A percentile compares a stretch with the other conserved stretches of the same genome.
Evolutionary conservation across 768 basidiomycete genomes (phyloP).

Genomic region (Amanita muscaria): DNA sequence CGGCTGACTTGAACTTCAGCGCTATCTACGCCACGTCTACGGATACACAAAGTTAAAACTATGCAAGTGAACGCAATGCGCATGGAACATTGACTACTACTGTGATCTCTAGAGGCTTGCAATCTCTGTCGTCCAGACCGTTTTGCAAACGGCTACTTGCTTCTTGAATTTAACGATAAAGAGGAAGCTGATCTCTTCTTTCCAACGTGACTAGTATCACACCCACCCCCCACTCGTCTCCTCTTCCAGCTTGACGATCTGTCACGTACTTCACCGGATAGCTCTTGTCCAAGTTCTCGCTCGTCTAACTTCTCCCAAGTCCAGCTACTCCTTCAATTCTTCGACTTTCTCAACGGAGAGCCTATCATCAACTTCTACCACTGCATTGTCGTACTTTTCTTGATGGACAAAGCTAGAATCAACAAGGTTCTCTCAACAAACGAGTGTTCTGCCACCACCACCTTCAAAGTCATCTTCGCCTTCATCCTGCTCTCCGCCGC

Average conservation of each 20-base stretch:
- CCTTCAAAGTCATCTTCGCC: no score
- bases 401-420: no score
- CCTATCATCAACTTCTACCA: constrained; percentile 25
- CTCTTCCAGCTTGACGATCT: constrained; percentile 14
- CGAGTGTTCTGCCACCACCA: no score
- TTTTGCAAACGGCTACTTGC: constrained; percentile 21
- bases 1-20: constrained; percentile 6
- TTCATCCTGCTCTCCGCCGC: no score
- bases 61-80: constrained; percentile 5
- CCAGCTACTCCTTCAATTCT: constrained; percentile 15
- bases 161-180: constrained; percentile 23
- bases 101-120: constrained; percentile 17
- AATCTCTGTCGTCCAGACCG: constrained; percentile 19
- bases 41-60: constrained; percentile 1
- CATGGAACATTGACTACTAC: background rate
- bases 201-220: constrained; percentile 23
- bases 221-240: constrained; percentile 27
- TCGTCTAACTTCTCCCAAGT: constrained; percentile 28
- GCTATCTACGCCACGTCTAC: constrained; percentile 2
- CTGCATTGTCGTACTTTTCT: no score
- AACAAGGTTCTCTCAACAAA: no score
- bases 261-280: constrained; percentile 14
- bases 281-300: constrained; percentile 33
- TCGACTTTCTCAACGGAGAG: constrained; percentile 22
- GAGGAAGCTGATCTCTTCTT: constrained; percentile 26